These are phyloP conservation scores for Heritiera fomes DNA, from an alignment of 345 rosid species.

Conservation along the genomic window DNA sequence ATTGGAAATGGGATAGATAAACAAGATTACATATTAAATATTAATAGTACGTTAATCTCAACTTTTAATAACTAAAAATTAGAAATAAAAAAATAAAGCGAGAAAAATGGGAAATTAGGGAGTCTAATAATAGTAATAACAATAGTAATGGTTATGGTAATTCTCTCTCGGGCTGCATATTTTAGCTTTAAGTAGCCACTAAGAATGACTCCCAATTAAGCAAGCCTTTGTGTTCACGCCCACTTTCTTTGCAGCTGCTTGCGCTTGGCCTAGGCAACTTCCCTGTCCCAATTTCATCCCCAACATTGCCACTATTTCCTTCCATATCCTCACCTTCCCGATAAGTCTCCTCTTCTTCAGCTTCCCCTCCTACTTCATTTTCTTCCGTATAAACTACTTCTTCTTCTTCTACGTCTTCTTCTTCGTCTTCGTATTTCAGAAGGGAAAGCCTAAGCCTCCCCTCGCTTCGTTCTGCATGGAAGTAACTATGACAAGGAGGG, in stretches of 20 bases:
- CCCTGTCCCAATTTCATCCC: slow-evolving; percentile 42
- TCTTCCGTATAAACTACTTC: slow-evolving; percentile 13
- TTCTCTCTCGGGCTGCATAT: not conserved
- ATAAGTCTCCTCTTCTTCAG: slow-evolving; percentile 25
- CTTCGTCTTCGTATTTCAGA: slow-evolving; percentile 16
- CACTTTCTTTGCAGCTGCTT: slow-evolving; percentile 57
- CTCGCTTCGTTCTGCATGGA: slow-evolving; percentile 62
- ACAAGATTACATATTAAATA: not conserved
- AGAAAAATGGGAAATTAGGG: not conserved
- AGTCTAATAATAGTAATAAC: no score
- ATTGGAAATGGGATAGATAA: not conserved
- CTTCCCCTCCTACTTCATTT: slow-evolving; percentile 13
- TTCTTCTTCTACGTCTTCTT: slow-evolving; percentile 14
- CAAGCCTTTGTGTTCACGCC: slow-evolving; percentile 44
- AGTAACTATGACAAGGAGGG: slow-evolving; percentile 33
- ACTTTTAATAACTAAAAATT: slow-evolving; percentile 13
- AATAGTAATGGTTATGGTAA: not conserved
- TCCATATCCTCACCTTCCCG: slow-evolving; percentile 24
- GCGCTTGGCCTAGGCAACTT: slow-evolving; percentile 35
- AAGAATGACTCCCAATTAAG: slow-evolving; percentile 51
- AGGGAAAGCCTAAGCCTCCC: slow-evolving; percentile 72
- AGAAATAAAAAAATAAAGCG: not conserved
- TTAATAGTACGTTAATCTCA: slow-evolving; percentile 23
- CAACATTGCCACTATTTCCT: slow-evolving; percentile 24
- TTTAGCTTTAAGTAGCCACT: slow-evolving; percentile 46